These are phyloP conservation scores for Lepidium africanum DNA, from an alignment of 345 rosid species.

Conservation along the genomic window DNA sequence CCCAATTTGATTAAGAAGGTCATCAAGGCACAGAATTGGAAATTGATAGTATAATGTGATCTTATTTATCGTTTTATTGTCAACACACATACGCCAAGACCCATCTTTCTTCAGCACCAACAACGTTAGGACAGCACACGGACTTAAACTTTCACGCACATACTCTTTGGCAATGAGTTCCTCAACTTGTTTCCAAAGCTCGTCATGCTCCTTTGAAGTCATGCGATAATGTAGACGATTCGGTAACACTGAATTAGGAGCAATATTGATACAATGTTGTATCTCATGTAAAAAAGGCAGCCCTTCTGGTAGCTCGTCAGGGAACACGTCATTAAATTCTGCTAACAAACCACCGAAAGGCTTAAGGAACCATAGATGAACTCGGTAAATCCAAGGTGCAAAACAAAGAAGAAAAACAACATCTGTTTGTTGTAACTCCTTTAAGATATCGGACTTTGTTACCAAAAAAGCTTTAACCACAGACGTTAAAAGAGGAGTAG, in stretches of 20 bases:
- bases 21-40: neutral
- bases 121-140: neutral
- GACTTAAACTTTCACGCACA: neutral
- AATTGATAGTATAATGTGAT: neutral
- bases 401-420: neutral
- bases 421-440: neutral
- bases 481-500: neutral
- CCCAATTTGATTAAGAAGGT: too few relatives aligned
- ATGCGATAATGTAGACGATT: neutral
- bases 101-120: neutral
- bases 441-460: neutral
- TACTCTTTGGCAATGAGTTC: neutral
- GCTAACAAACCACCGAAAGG: neutral
- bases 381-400: neutral
- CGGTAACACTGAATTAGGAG: neutral
- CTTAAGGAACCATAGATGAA: neutral
- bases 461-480: neutral
- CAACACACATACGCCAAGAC: too few relatives aligned
- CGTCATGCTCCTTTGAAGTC: neutral
- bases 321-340: neutral
- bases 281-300: neutral
- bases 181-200: neutral
- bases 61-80: too few relatives aligned
- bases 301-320: neutral
- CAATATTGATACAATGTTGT: neutral